These are phyloP conservation scores for Plasmodium vinckei DNA, from an alignment of 169 alveolate species.

Conservation along the genomic window DNA sequence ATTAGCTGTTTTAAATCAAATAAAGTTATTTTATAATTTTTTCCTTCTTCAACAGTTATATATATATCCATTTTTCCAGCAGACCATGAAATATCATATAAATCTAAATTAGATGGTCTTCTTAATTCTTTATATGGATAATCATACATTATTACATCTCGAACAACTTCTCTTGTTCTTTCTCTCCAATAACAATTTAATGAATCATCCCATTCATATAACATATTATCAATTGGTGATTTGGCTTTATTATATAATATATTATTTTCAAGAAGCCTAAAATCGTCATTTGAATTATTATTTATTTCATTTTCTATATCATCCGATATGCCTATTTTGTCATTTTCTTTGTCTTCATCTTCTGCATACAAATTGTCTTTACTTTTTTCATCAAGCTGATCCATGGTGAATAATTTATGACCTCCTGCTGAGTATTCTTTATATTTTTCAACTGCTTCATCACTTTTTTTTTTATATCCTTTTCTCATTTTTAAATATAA, in stretches of 20 bases:
- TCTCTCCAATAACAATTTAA: conserved; percentile 83
- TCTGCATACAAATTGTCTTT: neutral
- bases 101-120: conserved; percentile 82
- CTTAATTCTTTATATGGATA: conserved; percentile 82
- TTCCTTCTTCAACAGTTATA: conserved; percentile 75
- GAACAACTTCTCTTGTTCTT: conserved; percentile 81
- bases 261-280: conserved; percentile 79
- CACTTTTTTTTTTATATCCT: conserved; percentile 1
- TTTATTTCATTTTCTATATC: conserved; percentile 15
- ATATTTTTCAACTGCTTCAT: neutral
- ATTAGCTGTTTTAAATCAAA: conserved; percentile 48
- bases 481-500: conserved; percentile 76
- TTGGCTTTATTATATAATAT: conserved; percentile 80
- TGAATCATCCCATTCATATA: conserved; percentile 85
- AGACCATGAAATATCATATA: conserved; percentile 86
- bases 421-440: neutral
- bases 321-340: neutral
- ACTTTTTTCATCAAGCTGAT: neutral
- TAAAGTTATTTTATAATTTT: conserved; percentile 50
- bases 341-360: neutral
- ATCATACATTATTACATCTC: conserved; percentile 84
- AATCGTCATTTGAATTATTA: neutral
- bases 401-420: neutral
- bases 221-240: conserved; percentile 78
- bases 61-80: conserved; percentile 82